Conservation (phyloP, 495 filamentous ascomycete species). For the Acidomyces sp. region DNA sequence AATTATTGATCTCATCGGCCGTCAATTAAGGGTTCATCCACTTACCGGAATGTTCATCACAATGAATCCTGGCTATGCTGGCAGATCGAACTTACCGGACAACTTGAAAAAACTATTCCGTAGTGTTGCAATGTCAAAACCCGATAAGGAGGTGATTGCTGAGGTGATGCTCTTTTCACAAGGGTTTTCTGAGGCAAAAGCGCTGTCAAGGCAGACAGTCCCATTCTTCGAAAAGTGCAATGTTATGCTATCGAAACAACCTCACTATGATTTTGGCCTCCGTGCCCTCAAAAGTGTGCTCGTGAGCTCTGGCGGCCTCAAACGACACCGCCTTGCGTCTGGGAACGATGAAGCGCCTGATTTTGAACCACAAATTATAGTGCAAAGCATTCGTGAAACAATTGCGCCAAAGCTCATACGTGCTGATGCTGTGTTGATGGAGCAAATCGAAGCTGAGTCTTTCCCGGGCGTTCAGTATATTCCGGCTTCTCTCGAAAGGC, state of each 20-base stretch:
- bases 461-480: constrained; percentile 92
- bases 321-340: constrained; percentile 56
- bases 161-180: constrained; percentile 99
- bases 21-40: constrained; percentile 70
- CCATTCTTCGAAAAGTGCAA: constrained; percentile 94
- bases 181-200: constrained; percentile 90
- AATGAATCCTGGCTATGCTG: constrained; percentile 99
- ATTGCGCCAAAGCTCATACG: constrained; percentile 94
- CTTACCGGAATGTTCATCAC: constrained; percentile 99
- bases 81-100: constrained; percentile 92
- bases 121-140: constrained; percentile 98
- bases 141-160: constrained; percentile 96
- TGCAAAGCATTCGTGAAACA: constrained; percentile 95
- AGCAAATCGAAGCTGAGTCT: constrained; percentile 64
- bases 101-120: constrained; percentile 99
- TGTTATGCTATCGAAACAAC: constrained; percentile 73
- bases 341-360: constrained; percentile 44
- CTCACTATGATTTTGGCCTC: constrained; percentile 96
- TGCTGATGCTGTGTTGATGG: constrained; percentile 78
- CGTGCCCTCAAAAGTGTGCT: constrained; percentile 97
- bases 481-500: constrained; percentile 65
- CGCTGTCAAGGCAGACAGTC: constrained; percentile 82
- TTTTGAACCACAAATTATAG: constrained; percentile 93
- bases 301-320: constrained; percentile 89
- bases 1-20: constrained; percentile 85